phyloP scores from a whole-genome alignment of 768 basidiomycete species.

The Candolleomyces efflorescens region DNA sequence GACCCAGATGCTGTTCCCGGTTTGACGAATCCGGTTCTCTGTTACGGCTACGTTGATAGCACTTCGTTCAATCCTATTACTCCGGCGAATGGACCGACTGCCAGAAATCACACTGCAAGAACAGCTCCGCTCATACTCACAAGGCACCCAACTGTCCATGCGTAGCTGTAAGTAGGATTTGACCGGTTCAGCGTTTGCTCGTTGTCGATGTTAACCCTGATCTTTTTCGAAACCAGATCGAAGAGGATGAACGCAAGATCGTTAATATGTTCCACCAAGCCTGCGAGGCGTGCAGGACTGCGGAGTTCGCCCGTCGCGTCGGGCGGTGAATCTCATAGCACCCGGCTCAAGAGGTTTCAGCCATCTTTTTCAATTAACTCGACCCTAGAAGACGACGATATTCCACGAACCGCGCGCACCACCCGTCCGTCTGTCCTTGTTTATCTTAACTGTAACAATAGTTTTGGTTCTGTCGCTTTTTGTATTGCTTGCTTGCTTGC shows the following conservation, averaged over 20 bases:
- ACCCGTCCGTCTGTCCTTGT: background rate
- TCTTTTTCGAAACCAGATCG: conserved; percentile 20
- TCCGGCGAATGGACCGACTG: conserved; percentile 60
- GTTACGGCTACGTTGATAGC: conserved; percentile 30
- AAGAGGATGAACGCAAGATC: conserved; percentile 49
- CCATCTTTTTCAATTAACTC: background rate
- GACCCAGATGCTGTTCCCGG: too few relatives aligned
- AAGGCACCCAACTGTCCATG: conserved; percentile 58
- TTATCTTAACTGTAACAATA: background rate
- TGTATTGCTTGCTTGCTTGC: too few relatives aligned
- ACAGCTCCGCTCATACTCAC: conserved; percentile 59
- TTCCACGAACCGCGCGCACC: background rate
- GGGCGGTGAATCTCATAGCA: conserved; percentile 9
- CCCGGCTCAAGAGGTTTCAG: background rate
- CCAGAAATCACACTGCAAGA: conserved; percentile 39
- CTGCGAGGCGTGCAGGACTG: conserved; percentile 52
- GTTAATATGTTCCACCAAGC: conserved; percentile 62
- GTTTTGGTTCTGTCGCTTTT: background rate
- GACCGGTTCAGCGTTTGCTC: background rate
- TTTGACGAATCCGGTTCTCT: background rate
- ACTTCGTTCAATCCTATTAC: conserved; percentile 61
- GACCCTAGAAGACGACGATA: background rate
- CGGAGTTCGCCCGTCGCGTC: conserved; percentile 29
- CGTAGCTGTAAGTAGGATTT: conserved; percentile 28
- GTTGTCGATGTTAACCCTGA: background rate